These are phyloP conservation scores for Marasmius fiardii DNA, from an alignment of 1,284 basidiomycete genomes.

Conservation along the genomic window DNA sequence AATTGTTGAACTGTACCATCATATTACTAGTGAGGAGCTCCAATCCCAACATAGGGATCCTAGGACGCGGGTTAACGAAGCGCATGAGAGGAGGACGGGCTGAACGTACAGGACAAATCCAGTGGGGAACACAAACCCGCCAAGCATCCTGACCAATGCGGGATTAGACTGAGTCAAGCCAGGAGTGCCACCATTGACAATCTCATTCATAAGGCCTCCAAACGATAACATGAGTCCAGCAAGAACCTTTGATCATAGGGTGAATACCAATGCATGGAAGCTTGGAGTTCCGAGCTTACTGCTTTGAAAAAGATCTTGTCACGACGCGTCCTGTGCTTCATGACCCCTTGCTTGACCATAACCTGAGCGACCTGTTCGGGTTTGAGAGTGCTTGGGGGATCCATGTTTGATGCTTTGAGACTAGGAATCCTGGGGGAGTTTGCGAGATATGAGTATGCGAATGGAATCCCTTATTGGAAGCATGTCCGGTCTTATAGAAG, in stretches of 20 bases:
- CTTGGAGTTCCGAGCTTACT: conserved; percentile 34
- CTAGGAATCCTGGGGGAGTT: not conserved
- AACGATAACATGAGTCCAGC: conserved; percentile 72
- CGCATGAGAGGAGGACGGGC: not conserved
- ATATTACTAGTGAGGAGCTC: conserved; percentile 74
- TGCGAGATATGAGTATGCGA: too few species aligned
- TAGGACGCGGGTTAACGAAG: conserved; percentile 20
- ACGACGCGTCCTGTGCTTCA: conserved; percentile 59
- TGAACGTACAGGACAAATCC: conserved; percentile 67
- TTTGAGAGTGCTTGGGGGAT: conserved; percentile 51
- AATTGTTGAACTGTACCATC: conserved; percentile 46
- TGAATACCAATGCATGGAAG: not conserved
- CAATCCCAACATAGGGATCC: conserved; percentile 68
- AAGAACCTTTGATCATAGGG: conserved; percentile 40
- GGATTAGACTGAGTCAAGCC: conserved; percentile 54
- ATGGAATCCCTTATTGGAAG: too few species aligned
- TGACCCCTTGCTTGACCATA: conserved; percentile 54
- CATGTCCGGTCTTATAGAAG: too few species aligned
- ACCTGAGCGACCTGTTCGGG: conserved; percentile 55
- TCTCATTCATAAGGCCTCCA: conserved; percentile 61
- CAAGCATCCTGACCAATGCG: conserved; percentile 62
- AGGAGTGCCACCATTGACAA: conserved; percentile 56
- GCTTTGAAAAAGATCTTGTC: conserved; percentile 66
- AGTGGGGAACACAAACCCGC: conserved; percentile 69
- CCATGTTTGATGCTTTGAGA: conserved; percentile 7